Evolutionary conservation across 1,139 yeast species (phyloP).

Genomic region (Geotrichum fermentans): DNA sequence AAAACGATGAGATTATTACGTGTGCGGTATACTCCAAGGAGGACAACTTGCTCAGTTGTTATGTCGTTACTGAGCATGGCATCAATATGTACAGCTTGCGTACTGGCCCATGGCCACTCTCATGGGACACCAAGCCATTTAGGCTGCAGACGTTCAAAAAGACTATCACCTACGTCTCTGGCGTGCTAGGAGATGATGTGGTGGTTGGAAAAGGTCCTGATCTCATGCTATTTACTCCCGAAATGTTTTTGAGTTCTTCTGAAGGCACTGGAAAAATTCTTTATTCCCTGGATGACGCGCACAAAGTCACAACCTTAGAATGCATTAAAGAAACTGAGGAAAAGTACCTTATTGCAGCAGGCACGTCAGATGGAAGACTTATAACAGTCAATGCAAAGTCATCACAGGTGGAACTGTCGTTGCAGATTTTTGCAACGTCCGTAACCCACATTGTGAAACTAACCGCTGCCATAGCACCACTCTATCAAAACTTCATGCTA

Average conservation of each 20-base stretch:
- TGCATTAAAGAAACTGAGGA: constrained; percentile 1
- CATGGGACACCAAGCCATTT: constrained; percentile 20
- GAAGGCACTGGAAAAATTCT: constrained; percentile 13
- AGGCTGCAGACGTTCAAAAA: constrained; percentile 16
- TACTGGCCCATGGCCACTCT: constrained; percentile 8
- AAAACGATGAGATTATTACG: constrained; percentile 15
- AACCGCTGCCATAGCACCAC: background rate
- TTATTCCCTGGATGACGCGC: constrained; percentile 8
- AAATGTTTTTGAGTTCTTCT: constrained; percentile 20
- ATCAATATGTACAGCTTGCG: constrained; percentile 11
- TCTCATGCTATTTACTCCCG: constrained; percentile 19
- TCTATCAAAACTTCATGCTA: constrained; percentile 18
- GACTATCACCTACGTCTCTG: constrained; percentile 19
- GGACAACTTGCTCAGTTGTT: constrained; percentile 13
- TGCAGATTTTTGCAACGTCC: constrained; percentile 25
- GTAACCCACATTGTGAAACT: constrained; percentile 21
- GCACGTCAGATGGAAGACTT: constrained; percentile 23
- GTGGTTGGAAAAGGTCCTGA: constrained; percentile 20
- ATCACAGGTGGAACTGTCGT: constrained; percentile 13
- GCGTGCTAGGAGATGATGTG: constrained; percentile 21
- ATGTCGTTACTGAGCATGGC: constrained; percentile 18
- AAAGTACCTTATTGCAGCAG: constrained; percentile 19
- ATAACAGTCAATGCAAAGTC: constrained; percentile 19
- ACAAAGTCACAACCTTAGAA: constrained; percentile 14
- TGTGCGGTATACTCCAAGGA: constrained; percentile 14